Evolutionary conservation across 1,284 basidiomycete genomes (phyloP).

Genomic region (Pterulicium gracile): DNA sequence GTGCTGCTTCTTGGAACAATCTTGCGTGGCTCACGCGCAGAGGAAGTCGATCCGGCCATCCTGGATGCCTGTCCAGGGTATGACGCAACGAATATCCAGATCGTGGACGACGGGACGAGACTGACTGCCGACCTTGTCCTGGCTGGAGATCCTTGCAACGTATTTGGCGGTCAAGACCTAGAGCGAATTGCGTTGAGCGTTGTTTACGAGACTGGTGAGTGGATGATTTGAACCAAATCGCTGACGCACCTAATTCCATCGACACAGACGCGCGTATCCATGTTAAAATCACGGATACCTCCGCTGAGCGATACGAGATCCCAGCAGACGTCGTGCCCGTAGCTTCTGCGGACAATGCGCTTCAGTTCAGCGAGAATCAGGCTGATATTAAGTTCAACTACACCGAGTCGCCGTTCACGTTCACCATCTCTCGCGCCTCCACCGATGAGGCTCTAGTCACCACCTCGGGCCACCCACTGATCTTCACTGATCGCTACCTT

Average conservation of each 20-base stretch:
- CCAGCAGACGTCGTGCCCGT: constrained; percentile 56
- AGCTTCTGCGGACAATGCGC: constrained; percentile 25
- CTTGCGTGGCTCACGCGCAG: too few relatives aligned
- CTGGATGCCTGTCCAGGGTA: constrained; percentile 48
- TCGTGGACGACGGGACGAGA: constrained; percentile 17
- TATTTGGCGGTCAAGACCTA: constrained; percentile 49
- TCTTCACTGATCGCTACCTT: constrained; percentile 74
- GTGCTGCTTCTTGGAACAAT: too few relatives aligned
- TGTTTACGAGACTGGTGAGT: constrained; percentile 46
- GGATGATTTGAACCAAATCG: background rate
- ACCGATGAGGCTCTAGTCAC: constrained; percentile 55
- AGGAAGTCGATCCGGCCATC: background rate
- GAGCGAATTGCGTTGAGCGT: constrained; percentile 39
- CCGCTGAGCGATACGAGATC: constrained; percentile 51
- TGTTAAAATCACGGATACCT: constrained; percentile 59
- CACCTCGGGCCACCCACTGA: constrained; percentile 47
- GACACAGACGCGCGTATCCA: constrained; percentile 51
- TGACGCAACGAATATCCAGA: constrained; percentile 27
- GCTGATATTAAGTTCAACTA: constrained; percentile 56
- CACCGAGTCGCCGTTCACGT: constrained; percentile 56
- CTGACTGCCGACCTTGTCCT: constrained; percentile 45
- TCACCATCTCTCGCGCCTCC: constrained; percentile 52
- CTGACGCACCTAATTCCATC: too few relatives aligned
- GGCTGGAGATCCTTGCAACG: constrained; percentile 45
- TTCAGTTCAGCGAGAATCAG: constrained; percentile 13